phyloP scores from a whole-genome alignment of 2,329 filamentous ascomycete genomes.

The Colletotrichum shisoi region DNA sequence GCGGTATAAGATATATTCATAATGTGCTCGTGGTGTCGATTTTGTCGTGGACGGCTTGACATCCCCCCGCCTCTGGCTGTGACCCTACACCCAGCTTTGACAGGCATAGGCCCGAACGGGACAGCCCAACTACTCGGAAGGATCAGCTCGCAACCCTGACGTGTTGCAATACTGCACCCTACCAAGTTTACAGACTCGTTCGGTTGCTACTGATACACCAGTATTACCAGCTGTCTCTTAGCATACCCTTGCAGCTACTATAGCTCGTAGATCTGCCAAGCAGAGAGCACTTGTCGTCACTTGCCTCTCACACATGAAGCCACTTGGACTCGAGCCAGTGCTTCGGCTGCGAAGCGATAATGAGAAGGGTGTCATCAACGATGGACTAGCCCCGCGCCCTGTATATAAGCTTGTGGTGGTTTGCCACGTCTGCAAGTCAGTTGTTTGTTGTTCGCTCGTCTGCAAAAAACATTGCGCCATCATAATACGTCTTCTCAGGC shows the following conservation, averaged over 20 bases:
- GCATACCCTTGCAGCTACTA: conserved; percentile 1
- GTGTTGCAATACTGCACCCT: conserved; percentile 27
- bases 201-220: background rate
- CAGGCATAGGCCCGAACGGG: conserved; percentile 27
- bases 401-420: conserved; percentile 8
- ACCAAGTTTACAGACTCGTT: background rate
- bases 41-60: background rate
- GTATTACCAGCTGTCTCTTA: conserved; percentile 1
- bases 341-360: background rate
- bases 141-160: conserved; percentile 27
- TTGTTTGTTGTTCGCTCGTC: background rate
- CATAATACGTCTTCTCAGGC: background rate
- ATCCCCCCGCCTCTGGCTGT: conserved; percentile 29
- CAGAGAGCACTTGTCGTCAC: conserved; percentile 14
- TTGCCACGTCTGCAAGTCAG: background rate
- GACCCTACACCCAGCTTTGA: conserved; percentile 4
- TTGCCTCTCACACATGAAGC: conserved; percentile 11
- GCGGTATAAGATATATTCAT: background rate
- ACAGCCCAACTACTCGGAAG: conserved; percentile 16
- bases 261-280: conserved; percentile 21
- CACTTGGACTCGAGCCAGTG: conserved; percentile 5
- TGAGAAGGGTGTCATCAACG: background rate
- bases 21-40: too few relatives aligned
- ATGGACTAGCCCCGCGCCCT: background rate
- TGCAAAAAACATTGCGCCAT: background rate